phyloP scores from a whole-genome alignment of 2,329 filamentous ascomycete genomes.

The Colletotrichum brevisporum region DNA sequence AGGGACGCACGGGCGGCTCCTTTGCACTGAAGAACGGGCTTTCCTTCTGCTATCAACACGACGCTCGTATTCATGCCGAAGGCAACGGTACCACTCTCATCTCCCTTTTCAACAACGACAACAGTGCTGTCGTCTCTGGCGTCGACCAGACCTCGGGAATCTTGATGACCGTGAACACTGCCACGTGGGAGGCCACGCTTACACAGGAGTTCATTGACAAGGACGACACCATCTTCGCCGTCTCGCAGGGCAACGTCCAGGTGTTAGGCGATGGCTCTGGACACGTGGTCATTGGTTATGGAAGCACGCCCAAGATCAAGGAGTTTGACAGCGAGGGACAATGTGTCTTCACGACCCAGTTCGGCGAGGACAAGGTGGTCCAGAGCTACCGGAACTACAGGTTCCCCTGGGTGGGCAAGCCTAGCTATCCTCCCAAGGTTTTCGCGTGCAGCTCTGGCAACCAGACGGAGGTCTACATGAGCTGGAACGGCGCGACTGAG shows the following conservation, averaged over 20 bases:
- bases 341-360: conserved; percentile 66
- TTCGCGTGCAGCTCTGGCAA: conserved; percentile 23
- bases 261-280: conserved; percentile 61
- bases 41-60: conserved; percentile 53
- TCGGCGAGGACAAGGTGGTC: conserved; percentile 57
- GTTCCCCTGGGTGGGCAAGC: conserved; percentile 66
- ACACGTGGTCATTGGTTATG: conserved; percentile 71
- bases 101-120: conserved; percentile 54
- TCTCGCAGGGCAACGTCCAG: conserved; percentile 66
- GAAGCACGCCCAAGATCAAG: conserved; percentile 62
- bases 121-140: conserved; percentile 43
- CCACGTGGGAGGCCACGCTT: conserved; percentile 49
- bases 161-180: conserved; percentile 43
- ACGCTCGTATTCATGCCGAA: conserved; percentile 48
- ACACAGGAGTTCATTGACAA: conserved; percentile 41
- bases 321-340: conserved; percentile 62
- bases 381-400: conserved; percentile 70
- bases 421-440: conserved; percentile 43
- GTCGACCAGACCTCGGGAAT: conserved; percentile 45
- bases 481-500: conserved; percentile 54
- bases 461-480: conserved; percentile 50
- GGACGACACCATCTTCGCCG: conserved; percentile 55
- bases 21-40: conserved; percentile 44
- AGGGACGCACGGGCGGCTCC: conserved; percentile 28
- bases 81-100: conserved; percentile 44